Conservation (phyloP, 75 land plant genomes). For the Larix kaempferi region DNA sequence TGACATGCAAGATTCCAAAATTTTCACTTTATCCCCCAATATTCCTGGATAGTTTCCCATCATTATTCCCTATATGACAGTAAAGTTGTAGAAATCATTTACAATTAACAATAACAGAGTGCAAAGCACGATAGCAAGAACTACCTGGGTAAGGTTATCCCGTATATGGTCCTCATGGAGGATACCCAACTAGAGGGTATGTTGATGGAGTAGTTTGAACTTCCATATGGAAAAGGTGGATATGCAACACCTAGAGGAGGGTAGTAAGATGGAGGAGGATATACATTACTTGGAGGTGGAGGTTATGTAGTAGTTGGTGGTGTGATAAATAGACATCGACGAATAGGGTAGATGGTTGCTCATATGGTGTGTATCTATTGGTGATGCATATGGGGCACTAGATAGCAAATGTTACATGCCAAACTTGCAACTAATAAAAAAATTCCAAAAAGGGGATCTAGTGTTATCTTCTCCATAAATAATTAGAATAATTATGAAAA, state of each 20-base stretch:
- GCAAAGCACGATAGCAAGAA: background rate
- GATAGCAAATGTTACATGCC: no score
- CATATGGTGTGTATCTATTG: no score
- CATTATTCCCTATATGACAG: background rate
- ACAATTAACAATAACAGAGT: background rate
- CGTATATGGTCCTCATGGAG: slow-evolving; percentile 14
- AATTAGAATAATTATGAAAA: no score
- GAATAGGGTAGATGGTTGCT: no score
- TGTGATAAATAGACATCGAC: background rate
- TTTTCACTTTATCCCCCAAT: background rate
- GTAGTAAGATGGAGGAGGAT: slow-evolving; percentile 18
- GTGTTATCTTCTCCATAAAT: no score
- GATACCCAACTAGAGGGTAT: slow-evolving; percentile 4
- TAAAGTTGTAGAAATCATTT: background rate
- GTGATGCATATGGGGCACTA: no score
- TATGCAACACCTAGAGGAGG: slow-evolving; percentile 10
- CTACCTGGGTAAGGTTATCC: slow-evolving; percentile 12
- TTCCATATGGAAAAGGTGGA: slow-evolving; percentile 15
- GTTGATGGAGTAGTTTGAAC: slow-evolving; percentile 12
- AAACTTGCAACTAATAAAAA: no score
- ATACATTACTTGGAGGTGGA: slow-evolving; percentile 18
- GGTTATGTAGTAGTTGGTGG: slow-evolving; percentile 14
- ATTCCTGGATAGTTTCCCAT: background rate
- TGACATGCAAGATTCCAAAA: background rate
- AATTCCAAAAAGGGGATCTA: no score